A percentile compares a stretch with the other conserved stretches of the same genome.
phyloP scores from a whole-genome alignment of 257 asterid species.

The Capsicum baccatum region DNA sequence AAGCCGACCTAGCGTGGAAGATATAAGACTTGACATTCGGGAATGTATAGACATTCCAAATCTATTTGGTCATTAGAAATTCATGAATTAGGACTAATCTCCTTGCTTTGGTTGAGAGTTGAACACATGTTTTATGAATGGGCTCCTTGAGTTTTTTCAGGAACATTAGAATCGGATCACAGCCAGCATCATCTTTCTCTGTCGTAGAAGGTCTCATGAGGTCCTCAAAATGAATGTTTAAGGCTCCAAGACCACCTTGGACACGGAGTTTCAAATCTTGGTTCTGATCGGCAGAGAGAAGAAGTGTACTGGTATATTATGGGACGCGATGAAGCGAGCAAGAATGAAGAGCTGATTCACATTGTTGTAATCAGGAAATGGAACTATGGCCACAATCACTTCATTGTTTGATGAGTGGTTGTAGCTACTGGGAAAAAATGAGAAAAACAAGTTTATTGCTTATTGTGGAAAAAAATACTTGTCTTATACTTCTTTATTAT shows the following conservation, averaged over 20 bases:
- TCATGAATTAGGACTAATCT: too few species aligned
- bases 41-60: background rate
- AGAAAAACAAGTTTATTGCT: background rate
- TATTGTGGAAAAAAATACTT: background rate
- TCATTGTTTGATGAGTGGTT: background rate
- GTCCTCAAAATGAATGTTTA: background rate
- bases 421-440: background rate
- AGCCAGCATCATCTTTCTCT: background rate
- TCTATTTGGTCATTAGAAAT: too few species aligned
- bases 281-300: background rate
- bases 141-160: background rate
- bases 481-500: background rate
- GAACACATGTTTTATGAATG: too few species aligned
- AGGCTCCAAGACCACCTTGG: background rate
- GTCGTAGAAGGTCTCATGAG: background rate
- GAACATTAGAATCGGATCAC: too few species aligned
- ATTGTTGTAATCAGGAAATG: background rate
- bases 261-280: background rate
- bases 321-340: background rate
- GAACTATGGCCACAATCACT: slow-evolving; percentile 5
- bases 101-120: too few species aligned
- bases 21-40: background rate
- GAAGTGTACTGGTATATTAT: background rate
- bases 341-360: background rate
- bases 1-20: background rate